Conservation (phyloP, 2,329 filamentous ascomycete species). For the Fusarium xylarioides region DNA sequence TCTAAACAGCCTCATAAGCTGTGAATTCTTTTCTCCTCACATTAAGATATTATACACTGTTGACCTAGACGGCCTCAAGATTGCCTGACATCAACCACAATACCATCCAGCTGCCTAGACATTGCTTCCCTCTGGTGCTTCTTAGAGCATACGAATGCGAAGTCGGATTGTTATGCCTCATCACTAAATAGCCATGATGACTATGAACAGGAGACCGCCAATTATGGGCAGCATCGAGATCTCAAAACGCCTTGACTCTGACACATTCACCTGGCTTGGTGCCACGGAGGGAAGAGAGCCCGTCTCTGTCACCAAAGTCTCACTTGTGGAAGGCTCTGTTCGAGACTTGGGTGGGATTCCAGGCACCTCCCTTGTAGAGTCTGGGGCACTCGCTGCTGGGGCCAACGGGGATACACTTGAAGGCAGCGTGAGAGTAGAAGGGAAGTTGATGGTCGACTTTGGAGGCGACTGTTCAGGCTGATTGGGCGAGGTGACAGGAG, state of each 20-base stretch:
- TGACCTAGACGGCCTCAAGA: slow-evolving; percentile 11
- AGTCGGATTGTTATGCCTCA: not conserved
- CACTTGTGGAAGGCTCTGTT: not conserved
- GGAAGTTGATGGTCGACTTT: not conserved
- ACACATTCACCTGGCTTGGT: slow-evolving; percentile 42
- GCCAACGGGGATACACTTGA: not conserved
- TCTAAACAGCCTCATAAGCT: not conserved
- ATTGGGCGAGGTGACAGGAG: not conserved
- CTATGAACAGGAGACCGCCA: slow-evolving; percentile 41
- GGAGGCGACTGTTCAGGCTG: not conserved
- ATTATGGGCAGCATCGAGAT: slow-evolving; percentile 36
- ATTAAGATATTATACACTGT: not conserved
- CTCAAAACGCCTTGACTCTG: slow-evolving; percentile 38
- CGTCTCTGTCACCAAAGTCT: slow-evolving; percentile 28
- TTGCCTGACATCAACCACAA: slow-evolving; percentile 10
- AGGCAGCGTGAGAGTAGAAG: not conserved
- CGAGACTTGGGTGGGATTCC: not conserved
- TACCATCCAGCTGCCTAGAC: slow-evolving; percentile 1
- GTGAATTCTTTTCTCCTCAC: not conserved
- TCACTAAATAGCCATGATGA: slow-evolving; percentile 24
- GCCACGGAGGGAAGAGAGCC: slow-evolving; percentile 33
- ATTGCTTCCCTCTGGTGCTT: not conserved
- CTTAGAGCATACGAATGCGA: not conserved
- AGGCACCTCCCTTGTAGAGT: not conserved
- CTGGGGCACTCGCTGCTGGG: not conserved